phyloP scores from a whole-genome alignment of 2,329 filamentous ascomycete species.

The Cercospora zeina region DNA sequence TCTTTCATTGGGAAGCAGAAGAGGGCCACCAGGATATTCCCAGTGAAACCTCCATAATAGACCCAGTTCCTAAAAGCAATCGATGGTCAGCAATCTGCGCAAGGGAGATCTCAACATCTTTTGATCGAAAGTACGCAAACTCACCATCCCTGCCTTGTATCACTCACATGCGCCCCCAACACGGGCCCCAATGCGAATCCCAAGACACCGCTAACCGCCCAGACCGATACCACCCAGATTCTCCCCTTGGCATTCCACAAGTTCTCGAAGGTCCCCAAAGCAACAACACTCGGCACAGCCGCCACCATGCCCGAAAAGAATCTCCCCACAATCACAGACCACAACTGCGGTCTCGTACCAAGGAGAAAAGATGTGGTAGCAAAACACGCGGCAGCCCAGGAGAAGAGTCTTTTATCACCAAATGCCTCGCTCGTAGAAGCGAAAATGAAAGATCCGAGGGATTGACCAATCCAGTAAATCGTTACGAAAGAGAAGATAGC shows the following conservation, averaged over 20 bases:
- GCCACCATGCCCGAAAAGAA: slow-evolving; percentile 50
- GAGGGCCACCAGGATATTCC: slow-evolving; percentile 41
- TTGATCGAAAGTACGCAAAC: neutral
- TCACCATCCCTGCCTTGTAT: slow-evolving; percentile 28
- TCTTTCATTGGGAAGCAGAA: slow-evolving; percentile 46
- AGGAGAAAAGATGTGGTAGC: slow-evolving; percentile 44
- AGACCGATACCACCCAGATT: slow-evolving; percentile 51
- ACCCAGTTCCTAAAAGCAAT: slow-evolving; percentile 46
- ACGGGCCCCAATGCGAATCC: slow-evolving; percentile 50
- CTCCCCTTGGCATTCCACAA: slow-evolving; percentile 43
- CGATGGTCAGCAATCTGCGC: neutral
- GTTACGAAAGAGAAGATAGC: slow-evolving; percentile 31
- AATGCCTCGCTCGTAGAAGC: slow-evolving; percentile 45
- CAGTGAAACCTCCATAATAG: slow-evolving; percentile 47
- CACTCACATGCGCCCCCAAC: slow-evolving; percentile 39
- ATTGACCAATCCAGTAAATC: slow-evolving; percentile 33
- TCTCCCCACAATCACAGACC: slow-evolving; percentile 46
- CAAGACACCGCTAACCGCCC: slow-evolving; percentile 48
- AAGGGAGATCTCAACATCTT: neutral
- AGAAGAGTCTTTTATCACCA: slow-evolving; percentile 43
- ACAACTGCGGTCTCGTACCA: slow-evolving; percentile 42
- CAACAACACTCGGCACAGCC: slow-evolving; percentile 52
- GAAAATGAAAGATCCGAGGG: slow-evolving; percentile 44
- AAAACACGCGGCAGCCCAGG: slow-evolving; percentile 40
- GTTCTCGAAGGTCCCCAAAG: slow-evolving; percentile 53